These are phyloP conservation scores for Protomyces pachydermus DNA, from an alignment of 1,139 yeast genomes.

Conservation along the genomic window DNA sequence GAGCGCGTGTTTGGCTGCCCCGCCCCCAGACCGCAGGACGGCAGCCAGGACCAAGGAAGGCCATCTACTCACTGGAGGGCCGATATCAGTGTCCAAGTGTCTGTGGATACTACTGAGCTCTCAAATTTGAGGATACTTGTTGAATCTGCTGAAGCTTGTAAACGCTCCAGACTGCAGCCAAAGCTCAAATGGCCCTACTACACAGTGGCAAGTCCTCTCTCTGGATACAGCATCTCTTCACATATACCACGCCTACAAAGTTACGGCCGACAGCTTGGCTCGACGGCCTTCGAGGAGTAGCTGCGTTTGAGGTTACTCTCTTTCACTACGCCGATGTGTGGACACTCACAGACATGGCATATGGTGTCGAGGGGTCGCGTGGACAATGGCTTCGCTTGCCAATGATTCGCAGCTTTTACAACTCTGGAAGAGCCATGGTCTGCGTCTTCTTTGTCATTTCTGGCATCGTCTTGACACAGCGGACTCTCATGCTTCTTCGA, in stretches of 20 bases:
- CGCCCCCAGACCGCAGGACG: no score
- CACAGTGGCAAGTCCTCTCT: neutral
- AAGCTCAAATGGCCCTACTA: neutral
- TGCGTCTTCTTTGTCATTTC: conserved; percentile 22
- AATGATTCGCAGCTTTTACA: conserved; percentile 6
- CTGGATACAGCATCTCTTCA: neutral
- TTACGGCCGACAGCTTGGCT: conserved; percentile 14
- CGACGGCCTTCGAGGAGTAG: conserved; percentile 18
- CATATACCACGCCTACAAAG: neutral
- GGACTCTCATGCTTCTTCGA: conserved; percentile 2
- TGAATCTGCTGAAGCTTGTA: no score
- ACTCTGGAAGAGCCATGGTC: conserved; percentile 18
- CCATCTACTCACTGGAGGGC: no score
- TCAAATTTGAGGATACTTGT: no score
- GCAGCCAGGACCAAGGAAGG: no score
- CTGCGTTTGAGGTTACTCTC: conserved; percentile 15
- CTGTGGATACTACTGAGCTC: no score
- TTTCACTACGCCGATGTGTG: conserved; percentile 16
- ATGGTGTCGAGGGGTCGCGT: conserved; percentile 2
- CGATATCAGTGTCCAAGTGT: no score
- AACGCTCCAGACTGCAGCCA: no score
- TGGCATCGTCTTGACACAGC: conserved; percentile 12
- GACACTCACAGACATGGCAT: conserved; percentile 4
- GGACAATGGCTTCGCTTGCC: conserved; percentile 12
- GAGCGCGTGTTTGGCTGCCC: no score